Base-by-base conservation (phyloP, 169 alveolate genomes). In the Plasmodium malariae region DNA sequence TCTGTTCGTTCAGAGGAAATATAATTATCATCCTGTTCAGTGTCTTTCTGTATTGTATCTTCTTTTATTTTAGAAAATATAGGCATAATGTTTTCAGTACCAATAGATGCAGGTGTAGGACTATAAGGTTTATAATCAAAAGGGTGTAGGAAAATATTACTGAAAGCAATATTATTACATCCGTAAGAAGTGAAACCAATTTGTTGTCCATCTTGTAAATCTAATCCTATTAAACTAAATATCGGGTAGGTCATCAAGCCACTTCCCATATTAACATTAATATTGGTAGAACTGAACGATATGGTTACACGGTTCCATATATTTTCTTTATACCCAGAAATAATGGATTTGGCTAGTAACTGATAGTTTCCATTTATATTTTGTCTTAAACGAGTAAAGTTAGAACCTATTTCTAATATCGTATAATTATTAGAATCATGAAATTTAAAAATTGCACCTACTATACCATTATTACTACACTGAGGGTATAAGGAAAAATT, bases 81-180 rank as follows among this genome's bases (percentile, higher is more conserved):
- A 0, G 89, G 89, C 3, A 68, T 12, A 37, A 67, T 12, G 43
- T 45, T 49, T 40, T 51, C 67, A 32, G 11, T 51, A 2, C 70
- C 54, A 36, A 51, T 55, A 30, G 71, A 34, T 2, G 91, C 30
- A 12, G 76, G 72, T 37, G 87, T 71, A 21, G 88, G 92, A 87
- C 73, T 74, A 6, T 74, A 74, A 24, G 87, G 88, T 68, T 90
- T 76, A 43, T 76, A 88, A 36, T 94, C 93, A 45, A 89, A 92
- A 21, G 96, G 96, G 45, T 59, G 91, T 45, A 94, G 74, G 26
- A 91, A 48, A 37, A 95, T 87, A 54, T 93, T 83, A 19, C 97
- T 70, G 88, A 94, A 95, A 0, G 97, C 96, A n/a, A 94, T 93
- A 14, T 95, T 95, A n/a, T 93, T 92, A 83, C 97, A 95, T 24